These are phyloP conservation scores for Hericium alpestre DNA, from an alignment of 768 basidiomycete genomes.

Conservation along the genomic window DNA sequence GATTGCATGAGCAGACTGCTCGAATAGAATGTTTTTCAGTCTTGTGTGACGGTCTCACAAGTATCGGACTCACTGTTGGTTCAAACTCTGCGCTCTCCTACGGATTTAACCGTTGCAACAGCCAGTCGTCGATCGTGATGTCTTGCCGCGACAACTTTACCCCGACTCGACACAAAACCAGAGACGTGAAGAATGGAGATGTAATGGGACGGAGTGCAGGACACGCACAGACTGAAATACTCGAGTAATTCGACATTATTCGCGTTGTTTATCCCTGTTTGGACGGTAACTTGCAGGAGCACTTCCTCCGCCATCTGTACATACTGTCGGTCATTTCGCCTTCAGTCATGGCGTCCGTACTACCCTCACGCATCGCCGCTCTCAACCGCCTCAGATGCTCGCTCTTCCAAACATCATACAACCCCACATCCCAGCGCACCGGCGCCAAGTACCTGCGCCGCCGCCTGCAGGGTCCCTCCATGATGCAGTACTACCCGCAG, in stretches of 20 bases:
- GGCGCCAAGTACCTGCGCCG: slow-evolving; percentile 87
- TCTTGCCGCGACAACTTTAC: no score
- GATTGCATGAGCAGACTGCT: background rate
- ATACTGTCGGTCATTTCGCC: background rate
- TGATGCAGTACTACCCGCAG: slow-evolving; percentile 74
- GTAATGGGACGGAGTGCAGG: no score
- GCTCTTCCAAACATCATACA: slow-evolving; percentile 83
- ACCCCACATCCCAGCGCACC: slow-evolving; percentile 70
- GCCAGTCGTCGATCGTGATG: no score
- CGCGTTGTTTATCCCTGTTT: background rate
- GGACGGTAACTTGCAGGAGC: background rate
- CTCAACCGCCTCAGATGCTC: slow-evolving; percentile 54
- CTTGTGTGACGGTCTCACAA: no score
- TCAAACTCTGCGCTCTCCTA: no score
- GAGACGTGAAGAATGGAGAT: no score
- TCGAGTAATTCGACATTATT: no score
- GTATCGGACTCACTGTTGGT: no score
- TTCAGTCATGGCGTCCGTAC: slow-evolving; percentile 26
- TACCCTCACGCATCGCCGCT: slow-evolving; percentile 44
- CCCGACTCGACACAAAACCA: no score
- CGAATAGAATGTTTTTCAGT: background rate
- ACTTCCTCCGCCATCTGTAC: no score
- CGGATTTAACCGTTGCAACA: no score
- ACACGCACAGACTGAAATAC: background rate
- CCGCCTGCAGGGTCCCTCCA: slow-evolving; percentile 74